A percentile compares a stretch with the other conserved stretches of the same genome.
phyloP scores from a whole-genome alignment of 164 flowering plant species.

The Sextonia rubra region DNA sequence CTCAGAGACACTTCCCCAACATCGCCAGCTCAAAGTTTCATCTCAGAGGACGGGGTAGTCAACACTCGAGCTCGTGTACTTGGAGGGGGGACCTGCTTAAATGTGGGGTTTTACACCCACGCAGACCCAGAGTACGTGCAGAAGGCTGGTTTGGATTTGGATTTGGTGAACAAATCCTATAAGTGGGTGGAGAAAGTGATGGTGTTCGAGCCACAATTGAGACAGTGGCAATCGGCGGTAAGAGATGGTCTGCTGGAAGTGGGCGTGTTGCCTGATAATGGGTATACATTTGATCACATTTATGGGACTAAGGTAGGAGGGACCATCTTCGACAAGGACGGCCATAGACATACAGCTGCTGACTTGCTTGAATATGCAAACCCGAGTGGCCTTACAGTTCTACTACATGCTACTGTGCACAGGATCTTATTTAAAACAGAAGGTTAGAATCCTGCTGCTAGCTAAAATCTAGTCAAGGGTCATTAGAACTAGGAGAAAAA shows the following conservation, averaged over 20 bases:
- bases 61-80: slow-evolving; percentile 60
- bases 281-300: slow-evolving; percentile 62
- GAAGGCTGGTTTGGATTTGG: slow-evolving; percentile 38
- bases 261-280: slow-evolving; percentile 61
- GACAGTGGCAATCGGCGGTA: slow-evolving; percentile 72
- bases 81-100: slow-evolving; percentile 69
- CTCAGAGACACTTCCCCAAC: slow-evolving; percentile 39
- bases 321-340: slow-evolving; percentile 58
- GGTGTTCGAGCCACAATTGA: slow-evolving; percentile 50
- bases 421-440: slow-evolving; percentile 38
- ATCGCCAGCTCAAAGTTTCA: slow-evolving; percentile 56
- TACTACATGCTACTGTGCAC: slow-evolving; percentile 55
- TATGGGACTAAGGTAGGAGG: slow-evolving; percentile 82
- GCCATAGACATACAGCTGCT: slow-evolving; percentile 72
- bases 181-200: slow-evolving; percentile 71
- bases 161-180: slow-evolving; percentile 49
- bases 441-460: slow-evolving; percentile 23
- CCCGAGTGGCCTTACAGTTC: slow-evolving; percentile 38
- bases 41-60: slow-evolving; percentile 73
- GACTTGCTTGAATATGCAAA: slow-evolving; percentile 68
- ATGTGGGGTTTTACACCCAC: slow-evolving; percentile 72
- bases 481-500: no score
- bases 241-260: slow-evolving; percentile 61
- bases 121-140: slow-evolving; percentile 34
- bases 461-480: no score